These are phyloP conservation scores for Alternaria postmessia DNA, from an alignment of 2,329 filamentous ascomycete genomes.

Conservation along the genomic window DNA sequence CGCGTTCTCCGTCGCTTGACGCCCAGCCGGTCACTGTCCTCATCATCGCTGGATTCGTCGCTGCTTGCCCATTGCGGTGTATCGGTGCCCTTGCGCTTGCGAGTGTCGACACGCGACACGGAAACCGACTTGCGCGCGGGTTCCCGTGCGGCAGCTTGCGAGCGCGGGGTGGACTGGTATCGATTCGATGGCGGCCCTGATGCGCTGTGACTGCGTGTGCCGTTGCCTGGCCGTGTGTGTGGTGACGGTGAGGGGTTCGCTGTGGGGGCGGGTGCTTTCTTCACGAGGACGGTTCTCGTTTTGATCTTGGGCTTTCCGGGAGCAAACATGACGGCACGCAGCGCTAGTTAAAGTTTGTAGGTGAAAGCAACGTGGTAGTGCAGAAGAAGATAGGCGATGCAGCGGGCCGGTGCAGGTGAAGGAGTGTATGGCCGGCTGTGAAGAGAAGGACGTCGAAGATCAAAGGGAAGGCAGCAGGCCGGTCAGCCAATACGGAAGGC, in stretches of 20 bases:
- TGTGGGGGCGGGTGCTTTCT: conserved; percentile 31
- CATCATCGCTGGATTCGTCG: conserved; percentile 42
- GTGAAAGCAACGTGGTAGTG: conserved; percentile 1
- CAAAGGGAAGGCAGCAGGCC: conserved; percentile 21
- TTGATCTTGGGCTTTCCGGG: conserved; percentile 45
- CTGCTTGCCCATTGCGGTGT: conserved; percentile 47
- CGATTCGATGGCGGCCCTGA: conserved; percentile 36
- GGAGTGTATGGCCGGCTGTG: conserved; percentile 20
- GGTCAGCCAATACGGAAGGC: conserved; percentile 25
- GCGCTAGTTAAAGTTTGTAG: conserved; percentile 12
- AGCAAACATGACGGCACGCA: conserved; percentile 36
- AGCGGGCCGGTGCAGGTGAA: conserved; percentile 19
- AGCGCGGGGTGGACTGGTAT: conserved; percentile 34
- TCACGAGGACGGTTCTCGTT: conserved; percentile 42
- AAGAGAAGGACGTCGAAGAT: conserved; percentile 19
- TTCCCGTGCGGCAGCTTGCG: conserved; percentile 26
- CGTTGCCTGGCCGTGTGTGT: conserved; percentile 16
- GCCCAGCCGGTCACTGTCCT: conserved; percentile 38
- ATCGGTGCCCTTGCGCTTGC: conserved; percentile 46
- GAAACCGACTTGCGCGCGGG: conserved; percentile 36
- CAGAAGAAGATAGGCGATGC: conserved; percentile 3
- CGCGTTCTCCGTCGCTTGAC: conserved; percentile 41
- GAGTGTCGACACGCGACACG: conserved; percentile 35
- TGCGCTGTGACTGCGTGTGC: conserved; percentile 22
- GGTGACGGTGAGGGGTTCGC: conserved; percentile 20